phyloP scores from a whole-genome alignment of 1,284 basidiomycete genomes.

The Wallemia ichthyophaga region DNA sequence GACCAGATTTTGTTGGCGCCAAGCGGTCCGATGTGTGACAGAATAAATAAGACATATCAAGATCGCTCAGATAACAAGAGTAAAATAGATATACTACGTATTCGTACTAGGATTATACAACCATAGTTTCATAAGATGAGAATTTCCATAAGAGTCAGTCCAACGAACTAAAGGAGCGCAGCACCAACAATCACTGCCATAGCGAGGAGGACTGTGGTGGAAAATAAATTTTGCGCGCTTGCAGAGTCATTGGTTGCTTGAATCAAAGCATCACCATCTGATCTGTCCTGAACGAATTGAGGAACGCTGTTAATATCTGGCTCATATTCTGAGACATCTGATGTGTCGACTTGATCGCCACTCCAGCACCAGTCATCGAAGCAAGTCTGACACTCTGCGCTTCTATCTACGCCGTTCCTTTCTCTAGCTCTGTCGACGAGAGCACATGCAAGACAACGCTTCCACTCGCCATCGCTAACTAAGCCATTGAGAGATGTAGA shows the following conservation, averaged over 20 bases:
- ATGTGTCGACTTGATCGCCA: background rate
- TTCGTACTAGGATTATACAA: too few relatives aligned
- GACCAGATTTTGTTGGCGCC: too few relatives aligned
- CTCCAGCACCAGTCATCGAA: conserved; percentile 15
- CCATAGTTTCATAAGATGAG: too few relatives aligned
- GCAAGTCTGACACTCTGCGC: conserved; percentile 14
- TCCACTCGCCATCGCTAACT: conserved; percentile 11
- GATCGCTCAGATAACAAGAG: too few relatives aligned
- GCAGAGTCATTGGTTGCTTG: background rate
- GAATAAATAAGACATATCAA: too few relatives aligned
- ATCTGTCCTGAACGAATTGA: background rate
- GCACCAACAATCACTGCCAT: background rate
- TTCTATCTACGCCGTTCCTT: conserved; percentile 11
- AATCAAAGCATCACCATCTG: background rate
- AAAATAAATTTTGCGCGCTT: background rate
- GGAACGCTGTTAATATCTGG: background rate
- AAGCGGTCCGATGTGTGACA: too few relatives aligned
- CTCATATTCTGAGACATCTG: background rate
- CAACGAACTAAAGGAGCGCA: too few relatives aligned
- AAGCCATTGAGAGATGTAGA: conserved; percentile 14
- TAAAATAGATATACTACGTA: too few relatives aligned
- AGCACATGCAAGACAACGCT: conserved; percentile 18
- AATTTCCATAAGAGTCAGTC: too few relatives aligned
- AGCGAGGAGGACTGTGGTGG: background rate
- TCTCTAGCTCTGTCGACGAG: conserved; percentile 16